A percentile compares a stretch with the other conserved stretches of the same genome.
phyloP scores from a whole-genome alignment of 768 basidiomycete species.

The Boletus sp. region DNA sequence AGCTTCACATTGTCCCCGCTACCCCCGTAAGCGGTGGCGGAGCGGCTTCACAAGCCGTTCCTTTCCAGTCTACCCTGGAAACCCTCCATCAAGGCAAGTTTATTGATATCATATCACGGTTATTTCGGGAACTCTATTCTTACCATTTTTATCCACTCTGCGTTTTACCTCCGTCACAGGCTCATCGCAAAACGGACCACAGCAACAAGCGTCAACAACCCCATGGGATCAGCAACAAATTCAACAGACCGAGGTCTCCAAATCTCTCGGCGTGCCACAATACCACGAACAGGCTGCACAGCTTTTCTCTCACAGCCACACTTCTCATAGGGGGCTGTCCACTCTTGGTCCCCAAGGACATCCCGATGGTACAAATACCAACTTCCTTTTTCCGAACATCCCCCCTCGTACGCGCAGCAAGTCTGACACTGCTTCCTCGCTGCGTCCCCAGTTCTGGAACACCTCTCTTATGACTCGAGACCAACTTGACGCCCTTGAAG shows the following conservation, averaged over 20 bases:
- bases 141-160: constrained; percentile 26
- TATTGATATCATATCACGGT: constrained; percentile 29
- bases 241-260: constrained; percentile 33
- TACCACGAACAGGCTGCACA: constrained; percentile 31
- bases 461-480: constrained; percentile 37
- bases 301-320: constrained; percentile 35
- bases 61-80: constrained; percentile 52
- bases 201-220: constrained; percentile 35
- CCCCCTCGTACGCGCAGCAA: constrained; percentile 53
- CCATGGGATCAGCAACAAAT: constrained; percentile 38
- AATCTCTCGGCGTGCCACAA: constrained; percentile 31
- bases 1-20: constrained; percentile 78
- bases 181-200: constrained; percentile 31
- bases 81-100: constrained; percentile 55
- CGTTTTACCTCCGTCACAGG: constrained; percentile 32
- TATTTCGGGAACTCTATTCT: constrained; percentile 33
- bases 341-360: constrained; percentile 30
- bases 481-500: constrained; percentile 33
- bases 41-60: constrained; percentile 42
- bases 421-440: constrained; percentile 50
- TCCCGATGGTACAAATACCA: constrained; percentile 37
- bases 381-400: constrained; percentile 38
- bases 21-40: constrained; percentile 73
- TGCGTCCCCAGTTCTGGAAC: constrained; percentile 57
- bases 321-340: constrained; percentile 38